Evolutionary conservation across 148 eudicot genomes (phyloP), one percentile per base, ranked within the genome.

Genomic region (Vaccinium vitisidaea): DNA sequence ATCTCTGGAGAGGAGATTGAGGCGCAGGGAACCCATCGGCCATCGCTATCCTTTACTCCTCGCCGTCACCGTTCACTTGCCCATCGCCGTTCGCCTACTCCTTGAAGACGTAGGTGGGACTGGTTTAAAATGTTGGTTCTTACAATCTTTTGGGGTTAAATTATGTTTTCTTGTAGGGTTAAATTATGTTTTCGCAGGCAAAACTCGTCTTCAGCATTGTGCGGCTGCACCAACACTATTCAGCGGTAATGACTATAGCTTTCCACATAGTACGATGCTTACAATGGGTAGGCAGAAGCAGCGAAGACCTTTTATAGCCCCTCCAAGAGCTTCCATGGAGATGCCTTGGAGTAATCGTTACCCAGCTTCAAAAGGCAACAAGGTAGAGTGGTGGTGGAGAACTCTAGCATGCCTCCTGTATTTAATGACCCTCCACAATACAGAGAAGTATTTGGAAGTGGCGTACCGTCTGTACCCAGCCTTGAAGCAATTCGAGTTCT

Each of bases 331-430:
- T 79, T 85, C 95, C 13, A 92, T 91, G 50, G 96, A 93, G 59
- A 91, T 88, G 67, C 95, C 98, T 2, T 87, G 61, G 80, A 91
- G 94, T 80, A 93, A 58, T 75, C 85, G 94, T 21, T 96, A 23
- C 80, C 98, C 98, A 19, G 82, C 90, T 69, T 69, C 74, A 30
- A 96, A 94, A 97, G 91, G 85, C 19, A 86, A 86, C 59, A 94
- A 93, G 87, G 97, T 98, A n/a, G 82, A 71, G 85, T 96, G 99
- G 99, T 96, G 90, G 90, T 96, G 98, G 98, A 91, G 99, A 87
- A 91, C 88, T 36, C 76, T 96, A 52, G 94, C 99, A 8, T 92
- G 94, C 87, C 84, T 96, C 81, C 97, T 98, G 0, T 96, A 96
- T 71, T 69, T 96, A 21, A 92, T 94, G 93, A 95, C 95, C 23